Conservation (phyloP, 805 yeast genomes). For the Metschnikowia aberdeeniae region DNA sequence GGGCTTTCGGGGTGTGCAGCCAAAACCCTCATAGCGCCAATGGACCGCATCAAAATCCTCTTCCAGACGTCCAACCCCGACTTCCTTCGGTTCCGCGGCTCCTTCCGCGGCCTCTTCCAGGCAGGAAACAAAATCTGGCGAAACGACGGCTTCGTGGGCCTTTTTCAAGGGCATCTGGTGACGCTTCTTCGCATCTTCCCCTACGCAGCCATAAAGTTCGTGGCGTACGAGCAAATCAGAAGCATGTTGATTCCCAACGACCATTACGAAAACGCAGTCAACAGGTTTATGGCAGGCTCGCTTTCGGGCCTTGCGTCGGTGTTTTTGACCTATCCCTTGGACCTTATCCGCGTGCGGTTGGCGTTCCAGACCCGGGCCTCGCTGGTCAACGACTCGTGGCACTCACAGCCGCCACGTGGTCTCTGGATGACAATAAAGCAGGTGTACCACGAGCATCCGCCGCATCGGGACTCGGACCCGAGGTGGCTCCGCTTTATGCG, state of each 20-base stretch:
- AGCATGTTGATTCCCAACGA: conserved; percentile 71
- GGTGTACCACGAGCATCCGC: conserved; percentile 37
- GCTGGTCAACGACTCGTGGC: conserved; percentile 17
- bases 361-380: conserved; percentile 73
- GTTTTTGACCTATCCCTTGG: conserved; percentile 87
- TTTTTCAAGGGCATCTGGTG: conserved; percentile 94
- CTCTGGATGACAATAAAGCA: conserved; percentile 28
- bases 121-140: conserved; percentile 68
- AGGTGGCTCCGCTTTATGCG: conserved; percentile 35
- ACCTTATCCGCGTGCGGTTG: conserved; percentile 81
- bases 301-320: conserved; percentile 86
- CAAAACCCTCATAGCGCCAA: conserved; percentile 89
- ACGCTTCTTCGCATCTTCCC: conserved; percentile 90
- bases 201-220: conserved; percentile 94
- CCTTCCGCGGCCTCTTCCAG: conserved; percentile 65
- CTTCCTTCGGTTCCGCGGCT: conserved; percentile 74
- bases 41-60: conserved; percentile 90
- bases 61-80: conserved; percentile 95
- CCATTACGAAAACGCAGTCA: conserved; percentile 68
- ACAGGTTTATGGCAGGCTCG: conserved; percentile 86
- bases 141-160: conserved; percentile 72
- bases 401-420: not conserved
- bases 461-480: conserved; percentile 31
- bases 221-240: conserved; percentile 91
- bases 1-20: conserved; percentile 97